phyloP scores from a whole-genome alignment of 495 filamentous ascomycete genomes.

The Penicillium diatomitis region DNA sequence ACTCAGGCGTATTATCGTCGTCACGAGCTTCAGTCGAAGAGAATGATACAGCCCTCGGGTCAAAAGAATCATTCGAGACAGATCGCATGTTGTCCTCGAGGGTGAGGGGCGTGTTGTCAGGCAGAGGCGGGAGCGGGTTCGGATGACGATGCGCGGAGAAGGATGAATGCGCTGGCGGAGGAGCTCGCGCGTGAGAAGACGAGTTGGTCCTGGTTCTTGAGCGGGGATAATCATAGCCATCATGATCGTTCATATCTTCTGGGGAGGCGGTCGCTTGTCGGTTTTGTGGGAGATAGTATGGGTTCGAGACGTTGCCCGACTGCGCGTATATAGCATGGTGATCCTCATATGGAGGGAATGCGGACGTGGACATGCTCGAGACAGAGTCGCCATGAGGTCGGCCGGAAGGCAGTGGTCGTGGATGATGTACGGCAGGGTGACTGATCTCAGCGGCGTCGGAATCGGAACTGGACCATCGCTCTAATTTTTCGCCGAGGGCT shows the following conservation, averaged over 20 bases:
- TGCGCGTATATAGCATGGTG: slow-evolving; percentile 14
- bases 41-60: slow-evolving; percentile 15
- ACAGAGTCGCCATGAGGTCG: slow-evolving; percentile 21
- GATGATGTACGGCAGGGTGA: slow-evolving; percentile 7
- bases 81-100: slow-evolving; percentile 9
- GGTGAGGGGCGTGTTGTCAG: slow-evolving; percentile 12
- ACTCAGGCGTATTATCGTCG: slow-evolving; percentile 8
- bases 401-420: neutral
- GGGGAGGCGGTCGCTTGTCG: slow-evolving; percentile 7
- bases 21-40: slow-evolving; percentile 10
- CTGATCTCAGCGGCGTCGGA: slow-evolving; percentile 14
- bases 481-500: slow-evolving; percentile 23
- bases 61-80: slow-evolving; percentile 11
- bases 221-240: neutral
- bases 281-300: slow-evolving; percentile 14
- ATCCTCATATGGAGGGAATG: slow-evolving; percentile 29
- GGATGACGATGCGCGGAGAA: slow-evolving; percentile 22
- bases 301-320: slow-evolving; percentile 10
- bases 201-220: slow-evolving; percentile 17
- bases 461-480: slow-evolving; percentile 22
- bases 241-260: slow-evolving; percentile 7
- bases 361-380: slow-evolving; percentile 24
- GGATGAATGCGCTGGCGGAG: slow-evolving; percentile 16
- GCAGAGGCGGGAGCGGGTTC: slow-evolving; percentile 22
- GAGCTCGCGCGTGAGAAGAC: slow-evolving; percentile 12